Evolutionary conservation across 331 rosid genomes (phyloP).

Genomic region (Quercus phellos): DNA sequence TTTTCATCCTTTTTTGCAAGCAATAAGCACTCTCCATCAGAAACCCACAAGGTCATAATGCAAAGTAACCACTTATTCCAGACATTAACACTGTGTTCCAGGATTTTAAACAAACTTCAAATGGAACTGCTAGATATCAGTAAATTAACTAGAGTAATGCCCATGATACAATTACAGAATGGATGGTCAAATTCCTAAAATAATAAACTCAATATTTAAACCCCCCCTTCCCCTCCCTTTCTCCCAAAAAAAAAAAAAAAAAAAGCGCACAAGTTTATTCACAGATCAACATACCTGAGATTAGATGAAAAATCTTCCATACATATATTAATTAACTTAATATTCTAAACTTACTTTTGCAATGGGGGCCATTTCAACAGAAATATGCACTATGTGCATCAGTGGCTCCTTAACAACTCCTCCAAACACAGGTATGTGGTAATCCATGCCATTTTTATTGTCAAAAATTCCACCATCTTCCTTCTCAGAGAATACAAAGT

Average conservation of each 20-base stretch:
- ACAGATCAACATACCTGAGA: background rate
- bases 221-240: no score
- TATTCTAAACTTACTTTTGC: conserved; percentile 54
- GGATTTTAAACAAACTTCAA: background rate
- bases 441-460: conserved; percentile 66
- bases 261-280: background rate
- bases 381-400: conserved; percentile 71
- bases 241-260: background rate
- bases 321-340: background rate
- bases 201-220: background rate
- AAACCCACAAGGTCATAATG: background rate
- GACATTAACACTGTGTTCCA: background rate
- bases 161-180: background rate
- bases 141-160: background rate
- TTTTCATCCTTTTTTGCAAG: background rate
- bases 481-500: conserved; percentile 81
- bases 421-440: conserved; percentile 70
- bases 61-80: background rate
- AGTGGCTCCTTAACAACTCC: conserved; percentile 65
- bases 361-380: conserved; percentile 88
- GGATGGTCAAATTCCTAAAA: background rate
- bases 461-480: conserved; percentile 74
- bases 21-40: background rate
- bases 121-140: background rate
- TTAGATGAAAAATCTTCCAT: background rate